Conservation (phyloP, 192 early-diverging fungal genomes). For the Mortierella alpina region DNA sequence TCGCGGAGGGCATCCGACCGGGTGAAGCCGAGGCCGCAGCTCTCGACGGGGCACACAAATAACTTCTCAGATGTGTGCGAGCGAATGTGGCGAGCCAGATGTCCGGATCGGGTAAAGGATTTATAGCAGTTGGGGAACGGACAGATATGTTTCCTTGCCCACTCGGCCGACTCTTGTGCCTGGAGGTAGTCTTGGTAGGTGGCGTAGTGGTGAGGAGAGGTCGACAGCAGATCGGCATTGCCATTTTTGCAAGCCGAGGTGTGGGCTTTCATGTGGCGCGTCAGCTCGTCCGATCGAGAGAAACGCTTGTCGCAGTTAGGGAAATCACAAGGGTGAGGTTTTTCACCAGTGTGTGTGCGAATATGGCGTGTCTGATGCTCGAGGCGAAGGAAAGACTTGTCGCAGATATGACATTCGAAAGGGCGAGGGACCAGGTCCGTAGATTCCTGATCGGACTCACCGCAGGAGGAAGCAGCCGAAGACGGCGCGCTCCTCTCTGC, state of each 20-base stretch:
- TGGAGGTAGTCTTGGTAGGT: constrained; percentile 49
- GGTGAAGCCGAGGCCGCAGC: constrained; percentile 78
- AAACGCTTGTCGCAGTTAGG: constrained; percentile 85
- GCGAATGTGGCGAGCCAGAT: constrained; percentile 61
- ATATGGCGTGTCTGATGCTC: constrained; percentile 87
- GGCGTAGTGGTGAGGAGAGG: constrained; percentile 51
- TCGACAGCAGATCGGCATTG: constrained; percentile 53
- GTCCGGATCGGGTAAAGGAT: constrained; percentile 58
- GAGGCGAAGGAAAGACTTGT: constrained; percentile 78
- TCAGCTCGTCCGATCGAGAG: constrained; percentile 82
- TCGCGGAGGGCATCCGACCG: constrained; percentile 82
- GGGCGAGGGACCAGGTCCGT: constrained; percentile 60
- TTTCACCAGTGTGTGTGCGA: constrained; percentile 88
- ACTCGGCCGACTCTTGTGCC: constrained; percentile 51
- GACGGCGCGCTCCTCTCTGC: constrained; percentile 13
- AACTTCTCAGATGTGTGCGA: constrained; percentile 57
- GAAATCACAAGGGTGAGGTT: constrained; percentile 81
- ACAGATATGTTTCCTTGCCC: constrained; percentile 55
- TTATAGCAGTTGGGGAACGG: constrained; percentile 60
- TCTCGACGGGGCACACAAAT: constrained; percentile 55
- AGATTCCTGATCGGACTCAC: constrained; percentile 41
- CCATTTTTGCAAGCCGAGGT: constrained; percentile 61
- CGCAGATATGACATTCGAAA: constrained; percentile 80
- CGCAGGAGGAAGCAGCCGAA: constrained; percentile 15
- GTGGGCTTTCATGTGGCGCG: constrained; percentile 75